These are phyloP conservation scores for Sugiyamaella chiloensis DNA, from an alignment of 805 yeast species.

Conservation along the genomic window DNA sequence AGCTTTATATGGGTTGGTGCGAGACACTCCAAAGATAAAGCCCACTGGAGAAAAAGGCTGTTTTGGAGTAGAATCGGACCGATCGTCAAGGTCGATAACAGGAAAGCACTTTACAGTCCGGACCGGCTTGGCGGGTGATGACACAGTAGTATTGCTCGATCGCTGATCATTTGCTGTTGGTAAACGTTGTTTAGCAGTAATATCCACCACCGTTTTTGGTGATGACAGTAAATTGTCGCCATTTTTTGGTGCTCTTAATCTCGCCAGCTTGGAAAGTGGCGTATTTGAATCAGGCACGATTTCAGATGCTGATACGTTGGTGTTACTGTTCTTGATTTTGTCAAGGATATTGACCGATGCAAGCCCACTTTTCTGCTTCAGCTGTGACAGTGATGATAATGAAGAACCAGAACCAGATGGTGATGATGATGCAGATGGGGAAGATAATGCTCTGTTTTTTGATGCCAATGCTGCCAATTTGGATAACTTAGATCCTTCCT, in stretches of 20 bases:
- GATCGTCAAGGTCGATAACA: conserved; percentile 15
- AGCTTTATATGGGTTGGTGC: not conserved
- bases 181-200: too few species aligned
- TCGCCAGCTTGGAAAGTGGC: not conserved
- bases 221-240: too few species aligned
- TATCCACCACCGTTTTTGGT: too few species aligned
- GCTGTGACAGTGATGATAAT: not conserved
- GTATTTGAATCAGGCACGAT: not conserved
- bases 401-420: not conserved
- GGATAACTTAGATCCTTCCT: conserved; percentile 32
- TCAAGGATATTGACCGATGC: conserved; percentile 10
- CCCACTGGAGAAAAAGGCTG: conserved; percentile 18
- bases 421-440: too few species aligned
- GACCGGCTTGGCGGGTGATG: conserved; percentile 5
- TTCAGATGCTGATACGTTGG: not conserved
- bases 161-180: too few species aligned
- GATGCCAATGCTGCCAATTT: conserved; percentile 50
- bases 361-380: not conserved
- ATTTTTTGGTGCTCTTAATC: not conserved
- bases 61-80: not conserved
- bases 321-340: too few species aligned
- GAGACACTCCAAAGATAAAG: conserved; percentile 11
- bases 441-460: conserved; percentile 20
- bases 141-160: not conserved
- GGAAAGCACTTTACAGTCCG: conserved; percentile 16